Evolutionary conservation across 768 basidiomycete species (phyloP), one percentile per base, ranked within the genome.

Genomic region (Lactarius trivialis): DNA sequence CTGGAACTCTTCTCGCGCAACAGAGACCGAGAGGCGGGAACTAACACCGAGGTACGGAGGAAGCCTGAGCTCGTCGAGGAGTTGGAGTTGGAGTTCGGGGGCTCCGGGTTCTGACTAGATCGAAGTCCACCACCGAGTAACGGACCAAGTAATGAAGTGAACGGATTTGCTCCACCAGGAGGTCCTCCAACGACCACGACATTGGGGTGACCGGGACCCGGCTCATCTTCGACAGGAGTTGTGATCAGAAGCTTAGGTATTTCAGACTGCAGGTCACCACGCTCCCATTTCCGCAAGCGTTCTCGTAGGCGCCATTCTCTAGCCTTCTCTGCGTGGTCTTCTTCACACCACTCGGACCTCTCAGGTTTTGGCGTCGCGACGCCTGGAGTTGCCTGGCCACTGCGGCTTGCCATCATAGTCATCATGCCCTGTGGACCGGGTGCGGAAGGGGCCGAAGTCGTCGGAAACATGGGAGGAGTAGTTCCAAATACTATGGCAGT

Each of bases 401-500:
- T 76, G 50, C 78, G 78, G 65, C 73, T 81, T 73, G 79, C 79
- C 34, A 82, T 71, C 53, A 82, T 66, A 64, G 74, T 79, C 57
- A 82, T 68, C 7, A 84, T 62, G 37, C 76, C 75, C 15, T 69
- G 76, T 4, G 64, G 51, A 39, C 69, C 68, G 1, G 70, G 71
- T 17, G 77, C 2, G 74, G 63, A 45, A 28, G 70, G 60, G 6
- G 68, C 50, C 2, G 72, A 67, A 30, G 70, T 66, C 11, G 82
- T 76, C n/a, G 82, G 79, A 15, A 83, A 75, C n/a, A 93, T 74
- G 4, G 89, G 76, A 30, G 93, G 92, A 0, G 88, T 86, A 69
- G 91, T 84, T n/a, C 93, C 92, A 68, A 96, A 89, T 19, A 97
- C 78, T 52, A 97, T 91, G 8, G 86, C 83, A 68, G 87, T 89